Conservation (phyloP, 1,284 basidiomycete species). For the Puccinia novopanici region DNA sequence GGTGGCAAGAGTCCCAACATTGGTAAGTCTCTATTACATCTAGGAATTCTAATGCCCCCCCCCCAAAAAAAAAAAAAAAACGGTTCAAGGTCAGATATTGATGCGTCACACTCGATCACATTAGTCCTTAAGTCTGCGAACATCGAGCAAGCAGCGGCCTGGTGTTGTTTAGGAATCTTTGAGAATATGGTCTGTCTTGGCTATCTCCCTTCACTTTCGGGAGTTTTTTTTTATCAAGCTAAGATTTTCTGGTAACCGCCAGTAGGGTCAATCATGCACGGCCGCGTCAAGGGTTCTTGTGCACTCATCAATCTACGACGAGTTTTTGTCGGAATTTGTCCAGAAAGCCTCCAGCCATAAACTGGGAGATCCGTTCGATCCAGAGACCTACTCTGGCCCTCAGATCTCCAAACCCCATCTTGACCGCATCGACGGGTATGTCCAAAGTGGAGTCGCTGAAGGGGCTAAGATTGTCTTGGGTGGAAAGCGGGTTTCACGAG, state of each 20-base stretch:
- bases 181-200: conserved; percentile 48
- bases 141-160: conserved; percentile 49
- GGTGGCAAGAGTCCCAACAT: conserved; percentile 57
- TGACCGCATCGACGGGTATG: conserved; percentile 19
- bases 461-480: conserved; percentile 20
- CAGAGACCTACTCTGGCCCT: conserved; percentile 46
- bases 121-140: conserved; percentile 45
- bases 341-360: conserved; percentile 35
- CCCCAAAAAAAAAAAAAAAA: too few relatives aligned
- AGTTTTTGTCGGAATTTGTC: conserved; percentile 44
- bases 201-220: neutral
- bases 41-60: neutral
- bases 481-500: conserved; percentile 3
- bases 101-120: neutral
- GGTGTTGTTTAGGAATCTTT: conserved; percentile 48
- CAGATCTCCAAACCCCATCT: conserved; percentile 46
- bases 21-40: conserved; percentile 18
- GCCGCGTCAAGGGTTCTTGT: conserved; percentile 51
- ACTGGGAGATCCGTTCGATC: conserved; percentile 48
- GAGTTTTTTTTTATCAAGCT: neutral
- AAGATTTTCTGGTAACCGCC: neutral
- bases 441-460: conserved; percentile 15
- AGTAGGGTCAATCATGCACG: conserved; percentile 51
- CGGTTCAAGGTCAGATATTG: neutral
- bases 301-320: conserved; percentile 42